Percentiles rank a stretch among this genome's conserved stretches.
Conservation (phyloP, 805 yeast species). For the Nakazawaea ernobii region DNA sequence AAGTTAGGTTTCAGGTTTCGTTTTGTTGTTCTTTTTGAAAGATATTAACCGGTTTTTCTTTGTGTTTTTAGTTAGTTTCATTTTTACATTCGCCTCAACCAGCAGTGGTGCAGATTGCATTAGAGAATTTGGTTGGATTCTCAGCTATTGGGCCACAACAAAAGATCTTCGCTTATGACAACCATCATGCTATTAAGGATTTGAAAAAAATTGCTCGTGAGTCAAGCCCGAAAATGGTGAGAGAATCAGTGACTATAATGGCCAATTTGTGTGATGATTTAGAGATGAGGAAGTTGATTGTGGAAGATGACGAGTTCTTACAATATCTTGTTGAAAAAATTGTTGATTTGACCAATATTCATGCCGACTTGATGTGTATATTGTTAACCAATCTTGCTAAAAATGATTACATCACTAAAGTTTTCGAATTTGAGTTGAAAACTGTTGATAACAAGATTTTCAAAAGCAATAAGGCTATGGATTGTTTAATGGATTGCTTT, state of each 20-base stretch:
- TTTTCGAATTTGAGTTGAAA: slow-evolving; percentile 36
- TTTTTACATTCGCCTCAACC: slow-evolving; percentile 80
- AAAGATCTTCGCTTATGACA: slow-evolving; percentile 61
- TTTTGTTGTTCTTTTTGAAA: too few species aligned
- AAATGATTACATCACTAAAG: slow-evolving; percentile 51
- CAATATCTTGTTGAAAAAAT: slow-evolving; percentile 43
- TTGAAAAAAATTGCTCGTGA: slow-evolving; percentile 55
- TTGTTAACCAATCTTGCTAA: slow-evolving; percentile 83
- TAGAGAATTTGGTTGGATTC: slow-evolving; percentile 77
- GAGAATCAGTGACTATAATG: slow-evolving; percentile 70
- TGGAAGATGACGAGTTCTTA: slow-evolving; percentile 54
- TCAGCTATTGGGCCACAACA: slow-evolving; percentile 67
- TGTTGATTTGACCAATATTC: slow-evolving; percentile 49
- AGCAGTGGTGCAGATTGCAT: slow-evolving; percentile 75
- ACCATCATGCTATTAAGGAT: slow-evolving; percentile 67
- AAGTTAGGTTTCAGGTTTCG: slow-evolving; percentile 12
- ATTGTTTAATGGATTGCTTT: slow-evolving; percentile 82
- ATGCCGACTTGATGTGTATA: slow-evolving; percentile 80
- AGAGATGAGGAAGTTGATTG: slow-evolving; percentile 57
- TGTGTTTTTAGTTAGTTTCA: slow-evolving; percentile 47
- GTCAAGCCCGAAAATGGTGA: slow-evolving; percentile 48
- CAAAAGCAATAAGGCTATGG: slow-evolving; percentile 55
- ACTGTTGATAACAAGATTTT: slow-evolving; percentile 43
- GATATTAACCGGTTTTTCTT: slow-evolving; percentile 1
- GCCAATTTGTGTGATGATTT: slow-evolving; percentile 76